A percentile compares a stretch with the other conserved stretches of the same genome.
Conservation (phyloP, 805 yeast genomes). For the Candida oleophila region DNA sequence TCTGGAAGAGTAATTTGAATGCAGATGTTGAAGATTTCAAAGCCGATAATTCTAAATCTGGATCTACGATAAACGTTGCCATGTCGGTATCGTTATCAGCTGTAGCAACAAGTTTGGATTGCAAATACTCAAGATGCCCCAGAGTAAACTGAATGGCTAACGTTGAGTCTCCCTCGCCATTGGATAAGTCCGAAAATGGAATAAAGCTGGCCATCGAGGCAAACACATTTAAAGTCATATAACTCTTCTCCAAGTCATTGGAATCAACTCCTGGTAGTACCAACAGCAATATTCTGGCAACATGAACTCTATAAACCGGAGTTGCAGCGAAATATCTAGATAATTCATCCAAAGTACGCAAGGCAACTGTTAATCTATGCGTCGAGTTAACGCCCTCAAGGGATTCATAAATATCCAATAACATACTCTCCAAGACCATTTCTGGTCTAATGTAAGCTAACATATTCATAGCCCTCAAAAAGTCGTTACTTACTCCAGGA, state of each 20-base stretch:
- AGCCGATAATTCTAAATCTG: conserved; percentile 51
- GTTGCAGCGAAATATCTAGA: conserved; percentile 64
- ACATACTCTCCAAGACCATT: conserved; percentile 48
- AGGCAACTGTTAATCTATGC: conserved; percentile 74
- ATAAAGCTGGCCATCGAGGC: conserved; percentile 68
- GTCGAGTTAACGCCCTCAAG: conserved; percentile 68
- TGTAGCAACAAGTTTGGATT: conserved; percentile 33
- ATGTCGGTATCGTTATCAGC: too few relatives aligned
- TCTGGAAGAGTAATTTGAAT: conserved; percentile 58
- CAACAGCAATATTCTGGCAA: conserved; percentile 69
- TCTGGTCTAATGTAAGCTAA: conserved; percentile 63
- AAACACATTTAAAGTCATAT: conserved; percentile 64
- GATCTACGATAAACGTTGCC: conserved; percentile 45
- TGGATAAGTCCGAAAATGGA: conserved; percentile 65
- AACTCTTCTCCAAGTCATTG: conserved; percentile 76
- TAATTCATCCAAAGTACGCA: conserved; percentile 63
- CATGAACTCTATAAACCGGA: conserved; percentile 71
- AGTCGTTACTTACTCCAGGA: conserved; percentile 51
- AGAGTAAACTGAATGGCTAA: conserved; percentile 57
- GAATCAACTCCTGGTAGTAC: conserved; percentile 82
- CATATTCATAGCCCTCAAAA: conserved; percentile 58
- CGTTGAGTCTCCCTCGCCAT: conserved; percentile 37
- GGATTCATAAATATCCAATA: conserved; percentile 77
- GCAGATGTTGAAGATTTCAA: conserved; percentile 71
- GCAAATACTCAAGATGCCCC: conserved; percentile 59